These are phyloP conservation scores for Schizopora paradoxa DNA, from an alignment of 1,284 basidiomycete genomes.

Conservation along the genomic window DNA sequence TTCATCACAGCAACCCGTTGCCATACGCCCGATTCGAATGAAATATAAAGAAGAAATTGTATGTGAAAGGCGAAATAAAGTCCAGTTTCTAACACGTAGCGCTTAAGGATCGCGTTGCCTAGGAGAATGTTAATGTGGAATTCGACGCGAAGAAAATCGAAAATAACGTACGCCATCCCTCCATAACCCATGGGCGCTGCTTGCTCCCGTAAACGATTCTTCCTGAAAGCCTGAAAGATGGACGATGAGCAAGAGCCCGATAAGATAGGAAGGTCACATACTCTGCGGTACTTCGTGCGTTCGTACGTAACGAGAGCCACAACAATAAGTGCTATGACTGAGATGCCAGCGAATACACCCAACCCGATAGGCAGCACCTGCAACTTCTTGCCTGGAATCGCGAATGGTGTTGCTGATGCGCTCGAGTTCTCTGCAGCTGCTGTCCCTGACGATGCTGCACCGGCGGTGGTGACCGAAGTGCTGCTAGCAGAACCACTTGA, in stretches of 20 bases:
- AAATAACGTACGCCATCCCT: slow-evolving; percentile 42
- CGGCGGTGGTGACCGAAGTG: background rate
- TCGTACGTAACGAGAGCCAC: slow-evolving; percentile 78
- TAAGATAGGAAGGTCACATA: slow-evolving; percentile 28
- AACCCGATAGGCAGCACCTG: slow-evolving; percentile 76
- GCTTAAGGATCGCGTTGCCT: slow-evolving; percentile 14
- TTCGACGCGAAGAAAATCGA: background rate
- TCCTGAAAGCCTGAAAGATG: slow-evolving; percentile 59
- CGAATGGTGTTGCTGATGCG: slow-evolving; percentile 35
- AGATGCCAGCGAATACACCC: slow-evolving; percentile 76
- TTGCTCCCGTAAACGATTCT: slow-evolving; percentile 65
- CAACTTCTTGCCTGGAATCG: slow-evolving; percentile 64
- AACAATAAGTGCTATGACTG: slow-evolving; percentile 71
- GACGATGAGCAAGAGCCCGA: slow-evolving; percentile 5
- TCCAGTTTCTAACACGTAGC: no score
- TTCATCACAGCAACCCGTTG: slow-evolving; percentile 18
- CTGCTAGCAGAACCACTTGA: slow-evolving; percentile 3
- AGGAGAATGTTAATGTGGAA: slow-evolving; percentile 1
- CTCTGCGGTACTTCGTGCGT: slow-evolving; percentile 76
- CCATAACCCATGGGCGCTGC: slow-evolving; percentile 58
- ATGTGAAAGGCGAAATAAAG: no score
- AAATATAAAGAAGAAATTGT: no score
- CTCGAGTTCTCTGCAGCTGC: slow-evolving; percentile 17
- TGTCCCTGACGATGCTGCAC: slow-evolving; percentile 14
- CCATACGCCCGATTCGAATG: slow-evolving; percentile 9